These are phyloP conservation scores for Geoglossum cookeanum DNA, from an alignment of 2,329 filamentous ascomycete genomes.

Conservation along the genomic window DNA sequence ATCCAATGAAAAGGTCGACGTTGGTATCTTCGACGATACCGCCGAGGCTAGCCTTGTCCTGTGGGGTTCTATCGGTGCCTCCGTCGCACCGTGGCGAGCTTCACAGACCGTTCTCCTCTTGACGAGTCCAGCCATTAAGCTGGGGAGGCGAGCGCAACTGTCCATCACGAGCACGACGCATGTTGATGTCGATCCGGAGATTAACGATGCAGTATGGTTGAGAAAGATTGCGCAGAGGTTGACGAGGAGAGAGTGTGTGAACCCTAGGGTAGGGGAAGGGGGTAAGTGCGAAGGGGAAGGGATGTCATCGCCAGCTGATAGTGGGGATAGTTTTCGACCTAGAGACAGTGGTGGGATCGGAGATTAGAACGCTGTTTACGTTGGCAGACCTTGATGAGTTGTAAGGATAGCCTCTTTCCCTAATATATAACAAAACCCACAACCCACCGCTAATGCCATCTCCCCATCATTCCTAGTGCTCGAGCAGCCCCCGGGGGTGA, in stretches of 20 bases:
- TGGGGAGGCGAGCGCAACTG: constrained; percentile 18
- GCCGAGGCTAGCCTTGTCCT: constrained; percentile 32
- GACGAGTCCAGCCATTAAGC: constrained; percentile 19
- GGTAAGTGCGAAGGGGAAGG: constrained; percentile 7
- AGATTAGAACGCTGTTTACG: constrained; percentile 21
- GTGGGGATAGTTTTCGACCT: constrained; percentile 18
- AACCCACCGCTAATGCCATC: too few species aligned
- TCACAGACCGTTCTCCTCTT: constrained; percentile 32
- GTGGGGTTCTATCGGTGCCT: constrained; percentile 31
- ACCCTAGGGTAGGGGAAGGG: constrained; percentile 27
- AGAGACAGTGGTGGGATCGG: constrained; percentile 17
- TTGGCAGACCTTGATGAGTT: constrained; percentile 26
- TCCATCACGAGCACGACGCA: constrained; percentile 26
- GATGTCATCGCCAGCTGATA: not conserved
- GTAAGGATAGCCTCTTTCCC: constrained; percentile 6
- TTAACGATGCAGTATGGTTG: constrained; percentile 34
- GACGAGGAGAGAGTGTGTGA: constrained; percentile 30
- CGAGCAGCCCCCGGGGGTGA: not conserved
- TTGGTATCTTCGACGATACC: constrained; percentile 39
- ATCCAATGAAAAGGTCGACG: constrained; percentile 27
- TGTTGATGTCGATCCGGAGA: constrained; percentile 35
- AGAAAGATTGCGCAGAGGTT: constrained; percentile 28
- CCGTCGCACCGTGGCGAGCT: constrained; percentile 26
- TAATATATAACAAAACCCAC: too few species aligned
- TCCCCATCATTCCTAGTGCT: not conserved